Percentiles rank a stretch among this genome's conserved stretches.
These are phyloP conservation scores for Niveomyces coronatus DNA, from an alignment of 2,329 filamentous ascomycete genomes.

Conservation along the genomic window DNA sequence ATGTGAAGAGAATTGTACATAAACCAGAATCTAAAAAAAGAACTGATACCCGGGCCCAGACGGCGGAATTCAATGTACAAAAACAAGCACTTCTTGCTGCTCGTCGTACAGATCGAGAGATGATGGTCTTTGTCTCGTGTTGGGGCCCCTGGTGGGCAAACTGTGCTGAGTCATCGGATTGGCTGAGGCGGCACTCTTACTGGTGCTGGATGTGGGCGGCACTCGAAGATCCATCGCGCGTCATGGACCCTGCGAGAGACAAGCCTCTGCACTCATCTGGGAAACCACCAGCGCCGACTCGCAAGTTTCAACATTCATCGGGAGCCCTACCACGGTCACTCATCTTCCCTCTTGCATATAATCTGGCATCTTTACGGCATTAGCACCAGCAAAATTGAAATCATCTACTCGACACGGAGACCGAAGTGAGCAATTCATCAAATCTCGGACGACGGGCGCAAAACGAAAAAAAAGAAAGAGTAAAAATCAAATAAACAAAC, in stretches of 20 bases:
- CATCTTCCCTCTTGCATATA: conserved; percentile 3
- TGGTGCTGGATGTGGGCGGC: no score
- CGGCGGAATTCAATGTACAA: background rate
- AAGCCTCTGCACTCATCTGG: background rate
- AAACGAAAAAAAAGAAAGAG: no score
- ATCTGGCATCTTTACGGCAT: background rate
- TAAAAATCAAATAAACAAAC: no score
- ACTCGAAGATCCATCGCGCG: conserved; percentile 3
- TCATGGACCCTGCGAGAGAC: conserved; percentile 8
- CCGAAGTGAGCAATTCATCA: background rate
- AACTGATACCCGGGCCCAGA: background rate
- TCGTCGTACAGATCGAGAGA: no score
- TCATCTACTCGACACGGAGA: background rate
- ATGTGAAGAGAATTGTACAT: background rate
- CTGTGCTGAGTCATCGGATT: conserved; percentile 8
- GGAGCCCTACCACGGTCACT: background rate
- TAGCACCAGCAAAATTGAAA: background rate
- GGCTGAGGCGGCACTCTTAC: no score
- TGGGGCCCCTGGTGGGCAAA: background rate
- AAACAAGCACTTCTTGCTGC: no score
- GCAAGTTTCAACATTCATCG: background rate
- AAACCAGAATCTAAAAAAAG: no score
- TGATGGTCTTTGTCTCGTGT: no score
- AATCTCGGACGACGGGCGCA: background rate
- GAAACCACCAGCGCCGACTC: background rate